Conservation (phyloP, 352 stramenopile genomes). For the Globisporangium perplexum region DNA sequence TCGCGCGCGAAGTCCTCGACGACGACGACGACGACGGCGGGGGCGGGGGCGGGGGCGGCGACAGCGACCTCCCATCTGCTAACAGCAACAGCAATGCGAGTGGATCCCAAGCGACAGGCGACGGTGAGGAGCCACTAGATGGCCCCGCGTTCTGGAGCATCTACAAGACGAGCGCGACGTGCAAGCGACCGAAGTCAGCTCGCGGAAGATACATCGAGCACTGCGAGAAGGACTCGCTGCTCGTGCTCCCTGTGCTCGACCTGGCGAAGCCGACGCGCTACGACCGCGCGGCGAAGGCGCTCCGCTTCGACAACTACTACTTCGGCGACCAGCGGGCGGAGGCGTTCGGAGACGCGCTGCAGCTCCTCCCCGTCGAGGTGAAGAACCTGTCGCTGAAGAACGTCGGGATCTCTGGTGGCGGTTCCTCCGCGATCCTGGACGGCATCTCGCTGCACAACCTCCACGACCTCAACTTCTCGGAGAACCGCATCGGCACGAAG, state of each 20-base stretch:
- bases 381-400: slow-evolving; percentile 68
- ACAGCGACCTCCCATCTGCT: neutral
- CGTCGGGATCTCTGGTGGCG: slow-evolving; percentile 46
- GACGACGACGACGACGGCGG: slow-evolving; percentile 18
- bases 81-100: neutral
- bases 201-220: slow-evolving; percentile 54
- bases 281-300: slow-evolving; percentile 25
- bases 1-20: slow-evolving; percentile 47
- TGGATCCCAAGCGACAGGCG: neutral
- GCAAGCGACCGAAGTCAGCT: slow-evolving; percentile 38
- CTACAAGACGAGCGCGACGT: slow-evolving; percentile 39
- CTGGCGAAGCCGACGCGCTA: slow-evolving; percentile 42
- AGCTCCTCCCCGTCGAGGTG: slow-evolving; percentile 49
- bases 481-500: slow-evolving; percentile 55
- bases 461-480: slow-evolving; percentile 58
- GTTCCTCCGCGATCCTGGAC: slow-evolving; percentile 52
- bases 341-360: slow-evolving; percentile 49
- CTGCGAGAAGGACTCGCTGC: slow-evolving; percentile 46
- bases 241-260: slow-evolving; percentile 66
- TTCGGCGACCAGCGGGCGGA: slow-evolving; percentile 63
- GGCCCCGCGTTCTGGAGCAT: slow-evolving; percentile 47
- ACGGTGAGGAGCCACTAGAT: slow-evolving; percentile 7
- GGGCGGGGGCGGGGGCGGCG: no score
- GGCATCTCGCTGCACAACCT: slow-evolving; percentile 44
- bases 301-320: slow-evolving; percentile 73